Base-by-base conservation (phyloP, 148 eudicot species). In the Spergularia marina region DNA sequence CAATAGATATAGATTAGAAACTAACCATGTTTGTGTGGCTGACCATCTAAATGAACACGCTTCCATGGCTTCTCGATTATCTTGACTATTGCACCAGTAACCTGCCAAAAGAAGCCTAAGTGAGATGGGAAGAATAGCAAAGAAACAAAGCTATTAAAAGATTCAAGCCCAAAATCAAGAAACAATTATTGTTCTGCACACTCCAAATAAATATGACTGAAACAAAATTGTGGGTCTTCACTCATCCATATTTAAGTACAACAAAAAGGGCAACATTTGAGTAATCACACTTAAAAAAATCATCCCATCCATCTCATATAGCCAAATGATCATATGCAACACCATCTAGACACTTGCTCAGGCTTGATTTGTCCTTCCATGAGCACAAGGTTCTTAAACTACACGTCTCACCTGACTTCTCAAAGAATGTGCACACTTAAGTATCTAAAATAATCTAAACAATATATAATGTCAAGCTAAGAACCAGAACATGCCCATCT, bases 11-110 rank as follows among this genome's bases (percentile, higher is more conserved):
- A 1, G 21, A 62, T 30, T 53, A 71, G 74, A 66, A 4, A 83
- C 96, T 74, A 81, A 95, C 99, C 99, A 80, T 95, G 99, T 10
- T 74, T 68, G 68, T 95, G 99, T 60, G 87, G 92, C 77, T 87
- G 90, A 47, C 96, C 97, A 78, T 89, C 85, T 25, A 92, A 66
- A 64, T 47, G 21, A 11, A 88, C 83, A 67, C 97, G 96, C 78
- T 84, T 91, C 99, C 99, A 95, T 60, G 97, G 94, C 87, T 95
- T 95, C 79, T 95, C 99, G 51, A 84, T 86, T 74, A 95, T 82
- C 71, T 84, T 90, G 83, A 95, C 81, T 52, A 87, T 87, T 73
- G 97, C 89, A 75, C 92, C 80, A 41, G 92, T 83, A 71, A 95
- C 99, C 99, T 95, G 77, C 71, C 79, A 25, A 73, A 68, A 44